Conservation (phyloP, 1,284 basidiomycete species). For the Ustilago vetiveriae region DNA sequence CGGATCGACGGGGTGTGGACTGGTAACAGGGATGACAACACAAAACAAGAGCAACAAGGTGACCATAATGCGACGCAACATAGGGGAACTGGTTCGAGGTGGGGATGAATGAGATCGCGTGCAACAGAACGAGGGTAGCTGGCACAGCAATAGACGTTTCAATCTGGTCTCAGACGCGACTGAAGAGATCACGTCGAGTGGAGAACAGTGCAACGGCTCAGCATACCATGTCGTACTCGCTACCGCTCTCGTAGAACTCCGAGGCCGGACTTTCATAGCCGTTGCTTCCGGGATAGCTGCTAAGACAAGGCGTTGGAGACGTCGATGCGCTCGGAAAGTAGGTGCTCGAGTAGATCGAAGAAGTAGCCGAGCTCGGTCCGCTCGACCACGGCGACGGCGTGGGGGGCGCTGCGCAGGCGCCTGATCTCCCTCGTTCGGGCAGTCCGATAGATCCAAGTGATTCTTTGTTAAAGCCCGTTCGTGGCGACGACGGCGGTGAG, state of each 20-base stretch:
- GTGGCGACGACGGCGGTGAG: slow-evolving; percentile 35
- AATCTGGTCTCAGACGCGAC: too few relatives aligned
- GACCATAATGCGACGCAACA: not conserved
- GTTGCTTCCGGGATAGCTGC: slow-evolving; percentile 38
- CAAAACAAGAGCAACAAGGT: too few relatives aligned
- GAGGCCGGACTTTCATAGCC: slow-evolving; percentile 59
- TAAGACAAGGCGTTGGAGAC: slow-evolving; percentile 15
- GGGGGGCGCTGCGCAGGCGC: slow-evolving; percentile 11
- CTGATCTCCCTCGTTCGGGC: slow-evolving; percentile 13
- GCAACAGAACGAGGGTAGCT: too few relatives aligned
- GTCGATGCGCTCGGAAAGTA: slow-evolving; percentile 29
- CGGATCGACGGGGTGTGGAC: too few relatives aligned
- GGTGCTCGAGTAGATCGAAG: slow-evolving; percentile 47
- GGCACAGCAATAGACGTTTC: not conserved
- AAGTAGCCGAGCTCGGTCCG: slow-evolving; percentile 20
- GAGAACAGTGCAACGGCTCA: slow-evolving; percentile 6
- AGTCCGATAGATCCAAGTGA: not conserved
- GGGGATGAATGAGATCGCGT: too few relatives aligned
- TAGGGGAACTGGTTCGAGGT: too few relatives aligned
- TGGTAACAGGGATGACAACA: not conserved
- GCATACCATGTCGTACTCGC: slow-evolving; percentile 61
- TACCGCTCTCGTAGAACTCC: slow-evolving; percentile 64
- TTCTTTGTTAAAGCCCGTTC: slow-evolving; percentile 1
- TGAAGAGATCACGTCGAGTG: too few relatives aligned
- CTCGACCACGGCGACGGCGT: slow-evolving; percentile 34